A percentile compares a stretch with the other conserved stretches of the same genome.
Evolutionary conservation across 768 basidiomycete species (phyloP).

Genomic region (Kwoniella newhampshirensis): DNA sequence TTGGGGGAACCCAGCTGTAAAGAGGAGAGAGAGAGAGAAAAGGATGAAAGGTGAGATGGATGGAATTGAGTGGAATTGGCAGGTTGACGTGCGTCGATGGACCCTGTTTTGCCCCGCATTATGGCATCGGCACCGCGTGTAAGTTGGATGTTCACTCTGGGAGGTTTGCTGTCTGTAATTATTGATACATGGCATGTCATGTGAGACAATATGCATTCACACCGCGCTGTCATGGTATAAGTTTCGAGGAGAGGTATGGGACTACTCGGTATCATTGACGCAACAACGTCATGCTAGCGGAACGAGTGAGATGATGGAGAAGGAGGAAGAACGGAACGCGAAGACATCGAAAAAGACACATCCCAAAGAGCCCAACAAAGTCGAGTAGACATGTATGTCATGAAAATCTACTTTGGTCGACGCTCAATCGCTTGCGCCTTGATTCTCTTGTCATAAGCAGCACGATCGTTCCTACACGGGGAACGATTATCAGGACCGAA

Average conservation of each 20-base stretch:
- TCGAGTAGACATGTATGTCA: not conserved
- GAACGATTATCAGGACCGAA: slow-evolving; percentile 9
- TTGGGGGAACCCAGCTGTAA: slow-evolving; percentile 6
- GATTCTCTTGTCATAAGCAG: slow-evolving; percentile 83
- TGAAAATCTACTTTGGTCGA: slow-evolving; percentile 68
- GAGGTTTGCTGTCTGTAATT: too few relatives aligned
- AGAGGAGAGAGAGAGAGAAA: slow-evolving; percentile 1
- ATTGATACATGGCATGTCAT: too few relatives aligned
- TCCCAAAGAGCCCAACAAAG: not conserved
- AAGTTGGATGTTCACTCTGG: too few relatives aligned
- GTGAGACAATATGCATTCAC: too few relatives aligned
- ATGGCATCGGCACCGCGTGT: not conserved
- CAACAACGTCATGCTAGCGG: not conserved
- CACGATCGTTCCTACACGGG: slow-evolving; percentile 76
- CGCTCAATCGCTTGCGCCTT: slow-evolving; percentile 86
- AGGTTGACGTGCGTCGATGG: not conserved
- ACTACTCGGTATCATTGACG: too few relatives aligned
- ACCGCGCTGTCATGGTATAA: not conserved
- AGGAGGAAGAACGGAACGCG: too few relatives aligned
- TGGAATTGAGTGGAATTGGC: not conserved
- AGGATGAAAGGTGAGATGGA: not conserved
- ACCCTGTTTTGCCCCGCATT: too few relatives aligned
- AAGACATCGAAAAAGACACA: too few relatives aligned
- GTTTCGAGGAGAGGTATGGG: not conserved
- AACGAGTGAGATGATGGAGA: not conserved